A percentile compares a stretch with the other conserved stretches of the same genome.
Conservation (phyloP, 495 filamentous ascomycete genomes). For the Penicillium fimorum region DNA sequence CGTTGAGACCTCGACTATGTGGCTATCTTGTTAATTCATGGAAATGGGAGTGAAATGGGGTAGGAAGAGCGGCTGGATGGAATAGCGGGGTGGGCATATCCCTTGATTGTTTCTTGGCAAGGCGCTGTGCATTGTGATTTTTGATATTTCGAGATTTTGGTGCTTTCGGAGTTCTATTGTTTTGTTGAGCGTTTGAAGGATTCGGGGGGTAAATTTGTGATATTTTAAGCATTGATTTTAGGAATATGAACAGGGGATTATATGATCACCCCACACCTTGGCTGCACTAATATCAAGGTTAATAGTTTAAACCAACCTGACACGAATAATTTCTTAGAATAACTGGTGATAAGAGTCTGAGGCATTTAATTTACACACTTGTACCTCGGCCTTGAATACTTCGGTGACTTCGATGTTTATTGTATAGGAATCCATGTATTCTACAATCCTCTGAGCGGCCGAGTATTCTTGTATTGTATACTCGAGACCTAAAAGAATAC, state of each 20-base stretch:
- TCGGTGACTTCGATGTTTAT: too few relatives aligned
- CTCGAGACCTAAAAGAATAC: too few relatives aligned
- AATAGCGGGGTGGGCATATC: background rate
- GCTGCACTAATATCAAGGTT: too few relatives aligned
- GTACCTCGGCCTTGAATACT: too few relatives aligned
- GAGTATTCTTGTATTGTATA: too few relatives aligned
- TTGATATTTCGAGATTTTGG: background rate
- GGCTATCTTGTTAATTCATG: background rate
- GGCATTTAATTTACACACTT: too few relatives aligned
- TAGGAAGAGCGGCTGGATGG: background rate
- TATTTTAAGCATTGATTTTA: background rate
- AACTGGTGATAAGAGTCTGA: too few relatives aligned
- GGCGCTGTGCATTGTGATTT: background rate
- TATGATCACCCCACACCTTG: background rate
- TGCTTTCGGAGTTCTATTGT: background rate
- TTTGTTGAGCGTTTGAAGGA: background rate
- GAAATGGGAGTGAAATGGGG: background rate
- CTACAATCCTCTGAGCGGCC: too few relatives aligned
- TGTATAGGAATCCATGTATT: too few relatives aligned
- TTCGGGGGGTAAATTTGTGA: background rate
- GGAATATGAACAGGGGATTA: background rate
- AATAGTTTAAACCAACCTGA: too few relatives aligned
- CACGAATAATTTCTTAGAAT: too few relatives aligned
- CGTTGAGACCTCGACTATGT: slow-evolving; percentile 12
- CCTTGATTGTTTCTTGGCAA: background rate